Evolutionary conservation across 2,329 filamentous ascomycete species (phyloP), one percentile per base, ranked within the genome.

Genomic region (Aspergillus pseudoviridinutans): DNA sequence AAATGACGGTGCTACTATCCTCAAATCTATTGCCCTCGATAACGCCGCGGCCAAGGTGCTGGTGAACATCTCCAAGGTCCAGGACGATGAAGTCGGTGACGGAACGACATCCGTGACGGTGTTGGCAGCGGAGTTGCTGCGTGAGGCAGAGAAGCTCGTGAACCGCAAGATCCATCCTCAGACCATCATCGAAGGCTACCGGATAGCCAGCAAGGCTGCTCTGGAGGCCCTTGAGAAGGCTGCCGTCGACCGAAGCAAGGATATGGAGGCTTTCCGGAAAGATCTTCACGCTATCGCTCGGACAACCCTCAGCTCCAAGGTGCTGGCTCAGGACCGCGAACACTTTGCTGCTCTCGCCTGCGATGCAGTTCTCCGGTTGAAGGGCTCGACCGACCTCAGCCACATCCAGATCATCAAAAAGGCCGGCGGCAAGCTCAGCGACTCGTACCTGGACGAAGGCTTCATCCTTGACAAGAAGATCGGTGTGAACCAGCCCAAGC

Each of bases 321-420:
- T 99, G 54, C 84, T 99, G 54, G 87, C 91, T 51, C 94, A 99
- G 78, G 93, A 99, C 77, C 87, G 92, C 63, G 86, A 92, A 61
- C 90, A 97, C 71, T 99, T 99, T 71, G 86, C 94, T 57, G 84
- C 88, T 73, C 84, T 99, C 51, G 94, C 94, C 20, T 90, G 90
- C 64, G 92, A 97, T 67, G 94, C 94, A 41, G 90, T 99, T 3
- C 82, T 97, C 58, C 87, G 95, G 63, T 84, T 99, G 71, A 91
- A 91, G 76, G 90, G 90, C 57, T 95, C 92, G 2, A 91, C 90
- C 57, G 94, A 99, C 75, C 86, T 99, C 55, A 97, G 90, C 74
- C 92, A 97, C 74, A 99, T 99, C 65, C 94, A 99, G 77, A 92
- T 99, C 71, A 99, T 99, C 82, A 99, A 99, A 84, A 99, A 99